Evolutionary conservation across 208 protist genomes (phyloP), one percentile per base, ranked within the genome.

Genomic region (Phytomonas sp.): DNA sequence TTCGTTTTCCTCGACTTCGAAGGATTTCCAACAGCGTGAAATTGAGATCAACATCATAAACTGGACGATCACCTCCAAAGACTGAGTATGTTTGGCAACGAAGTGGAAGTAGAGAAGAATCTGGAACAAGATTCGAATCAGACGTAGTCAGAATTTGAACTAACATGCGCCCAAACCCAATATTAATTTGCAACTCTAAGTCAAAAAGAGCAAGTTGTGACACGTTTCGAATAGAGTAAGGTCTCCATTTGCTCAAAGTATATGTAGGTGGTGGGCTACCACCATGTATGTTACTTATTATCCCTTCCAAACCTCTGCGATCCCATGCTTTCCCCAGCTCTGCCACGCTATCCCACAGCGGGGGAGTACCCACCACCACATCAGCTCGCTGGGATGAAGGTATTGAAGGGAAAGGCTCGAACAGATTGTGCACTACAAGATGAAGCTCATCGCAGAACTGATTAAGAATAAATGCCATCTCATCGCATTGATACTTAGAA

Each of bases 341-440:
- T 59, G 68, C 72, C 30, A 88, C 77, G 32, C 76, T 77, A 66
- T 88, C 84, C 88, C 88, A 93, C 32, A 93, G 65, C 29, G 84
- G 78, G 5, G 83, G 72, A 3, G 88, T 93, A 28, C 70, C 88
- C 3, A 93, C 81, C n/a, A 93, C 88, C 53, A 93, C 76, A 62
- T 93, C 88, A 0, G 88, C 84, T 20, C 75, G 79, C 72, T 82
- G 86, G 26, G 71, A 77, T 20, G 60, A 53, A 13, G 88, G 83
- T 56, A 90, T 85, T 7, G 83, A 72, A 34, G 88, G 88, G 40
- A 83, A 88, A 15, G 72, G 77, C 13, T 85, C 88, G 73, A 90
- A 93, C 63, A 93, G 68, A 34, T 93, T 93, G 78, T 93, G 88
- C 60, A 86, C 83, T 2, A 93, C 72, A n/a, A 93, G 72, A 70